Percentiles rank a stretch among this genome's conserved stretches.
Conservation (phyloP, 2,329 filamentous ascomycete genomes). For the Cladorrhinum sp. region DNA sequence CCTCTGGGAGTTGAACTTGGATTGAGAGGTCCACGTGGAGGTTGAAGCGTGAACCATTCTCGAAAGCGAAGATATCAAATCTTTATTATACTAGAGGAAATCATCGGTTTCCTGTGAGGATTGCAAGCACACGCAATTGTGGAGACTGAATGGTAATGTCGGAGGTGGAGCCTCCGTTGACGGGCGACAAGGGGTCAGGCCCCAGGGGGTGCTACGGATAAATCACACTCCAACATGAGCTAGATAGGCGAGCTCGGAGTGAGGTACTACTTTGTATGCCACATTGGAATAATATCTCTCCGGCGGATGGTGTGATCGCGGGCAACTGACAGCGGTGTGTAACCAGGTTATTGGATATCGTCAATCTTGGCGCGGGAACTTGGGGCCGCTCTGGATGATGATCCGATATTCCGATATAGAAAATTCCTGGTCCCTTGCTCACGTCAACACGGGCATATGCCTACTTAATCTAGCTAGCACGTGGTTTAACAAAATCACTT, state of each 20-base stretch:
- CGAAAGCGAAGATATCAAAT: not conserved
- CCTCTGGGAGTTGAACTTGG: not conserved
- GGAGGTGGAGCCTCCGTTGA: constrained; percentile 5
- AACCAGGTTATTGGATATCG: constrained; percentile 9
- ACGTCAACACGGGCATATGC: too few relatives aligned
- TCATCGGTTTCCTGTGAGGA: too few relatives aligned
- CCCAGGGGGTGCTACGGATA: constrained; percentile 1
- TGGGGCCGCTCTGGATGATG: too few relatives aligned
- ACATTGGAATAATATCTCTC: not conserved
- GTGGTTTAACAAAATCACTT: too few relatives aligned
- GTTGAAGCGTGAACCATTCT: not conserved
- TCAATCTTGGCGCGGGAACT: not conserved
- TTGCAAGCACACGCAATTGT: not conserved
- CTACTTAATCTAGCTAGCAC: too few relatives aligned
- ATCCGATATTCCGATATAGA: too few relatives aligned
- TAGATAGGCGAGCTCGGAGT: constrained; percentile 7
- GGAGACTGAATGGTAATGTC: constrained; percentile 2
- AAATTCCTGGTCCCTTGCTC: too few relatives aligned
- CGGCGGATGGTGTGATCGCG: constrained; percentile 1
- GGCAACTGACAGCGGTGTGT: not conserved
- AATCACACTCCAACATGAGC: not conserved
- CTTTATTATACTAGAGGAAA: not conserved
- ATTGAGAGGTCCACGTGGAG: not conserved
- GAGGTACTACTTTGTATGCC: not conserved
- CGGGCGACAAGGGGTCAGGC: not conserved